Evolutionary conservation across 2,329 filamentous ascomycete genomes (phyloP).

Genomic region (Aspergillus tubingensis): DNA sequence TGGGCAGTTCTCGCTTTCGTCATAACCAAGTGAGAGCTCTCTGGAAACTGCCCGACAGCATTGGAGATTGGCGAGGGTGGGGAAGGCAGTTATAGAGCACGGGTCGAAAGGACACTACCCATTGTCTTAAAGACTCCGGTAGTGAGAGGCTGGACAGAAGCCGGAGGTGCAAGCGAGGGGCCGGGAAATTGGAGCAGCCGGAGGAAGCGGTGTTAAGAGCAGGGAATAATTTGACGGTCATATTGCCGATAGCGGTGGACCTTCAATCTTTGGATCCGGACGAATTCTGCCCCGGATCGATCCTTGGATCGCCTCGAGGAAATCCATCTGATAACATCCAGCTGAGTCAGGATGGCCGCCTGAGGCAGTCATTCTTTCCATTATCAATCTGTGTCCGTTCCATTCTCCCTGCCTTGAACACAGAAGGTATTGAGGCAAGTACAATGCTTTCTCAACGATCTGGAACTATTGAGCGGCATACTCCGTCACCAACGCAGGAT

Average conservation of each 20-base stretch:
- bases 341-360: not conserved
- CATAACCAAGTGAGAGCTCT: constrained; percentile 1
- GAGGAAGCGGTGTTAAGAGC: constrained; percentile 1
- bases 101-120: not conserved
- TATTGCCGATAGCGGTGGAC: constrained; percentile 6
- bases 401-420: too few species aligned
- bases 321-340: not conserved
- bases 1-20: not conserved
- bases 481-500: too few species aligned
- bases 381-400: too few species aligned
- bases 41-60: not conserved
- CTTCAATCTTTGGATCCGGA: not conserved
- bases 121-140: constrained; percentile 1
- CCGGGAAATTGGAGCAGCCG: not conserved
- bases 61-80: not conserved
- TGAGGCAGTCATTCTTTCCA: not conserved
- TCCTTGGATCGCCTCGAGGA: not conserved
- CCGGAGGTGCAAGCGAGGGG: not conserved
- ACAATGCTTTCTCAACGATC: too few species aligned
- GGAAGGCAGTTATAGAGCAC: not conserved
- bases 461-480: too few species aligned
- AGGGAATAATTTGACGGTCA: constrained; percentile 3
- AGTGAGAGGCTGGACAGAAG: not conserved
- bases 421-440: too few species aligned
- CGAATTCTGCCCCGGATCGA: not conserved